A percentile compares a stretch with the other conserved stretches of the same genome.
These are phyloP conservation scores for Saturnispora bothae DNA, from an alignment of 805 yeast species.

Conservation along the genomic window DNA sequence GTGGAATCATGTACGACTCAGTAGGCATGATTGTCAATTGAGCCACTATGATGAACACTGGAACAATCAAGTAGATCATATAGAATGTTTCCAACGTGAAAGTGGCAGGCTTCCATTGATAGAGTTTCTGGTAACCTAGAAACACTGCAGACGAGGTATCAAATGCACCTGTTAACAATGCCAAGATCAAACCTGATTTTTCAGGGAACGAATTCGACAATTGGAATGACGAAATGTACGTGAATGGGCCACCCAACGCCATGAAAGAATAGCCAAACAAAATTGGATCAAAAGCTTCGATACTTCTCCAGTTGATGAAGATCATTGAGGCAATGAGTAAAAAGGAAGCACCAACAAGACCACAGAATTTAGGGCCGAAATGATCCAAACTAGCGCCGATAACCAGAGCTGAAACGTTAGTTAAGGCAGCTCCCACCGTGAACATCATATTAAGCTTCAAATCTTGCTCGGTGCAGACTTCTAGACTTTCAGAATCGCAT, in stretches of 20 bases:
- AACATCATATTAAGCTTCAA: slow-evolving; percentile 48
- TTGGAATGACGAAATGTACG: slow-evolving; percentile 46
- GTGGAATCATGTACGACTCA: slow-evolving; percentile 39
- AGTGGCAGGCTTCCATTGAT: slow-evolving; percentile 23
- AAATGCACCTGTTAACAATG: slow-evolving; percentile 47
- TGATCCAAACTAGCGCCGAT: slow-evolving; percentile 41
- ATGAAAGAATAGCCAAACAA: slow-evolving; percentile 39
- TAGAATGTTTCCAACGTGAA: slow-evolving; percentile 36
- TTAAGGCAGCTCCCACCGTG: slow-evolving; percentile 46
- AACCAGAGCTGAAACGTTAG: slow-evolving; percentile 42
- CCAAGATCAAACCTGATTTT: slow-evolving; percentile 41
- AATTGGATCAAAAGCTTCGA: slow-evolving; percentile 37
- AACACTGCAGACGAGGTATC: slow-evolving; percentile 50
- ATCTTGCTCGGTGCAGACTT: slow-evolving; percentile 46
- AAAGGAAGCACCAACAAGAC: slow-evolving; percentile 39
- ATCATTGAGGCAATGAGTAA: slow-evolving; percentile 35
- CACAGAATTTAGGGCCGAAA: slow-evolving; percentile 45
- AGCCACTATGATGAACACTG: slow-evolving; percentile 36
- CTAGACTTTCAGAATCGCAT: slow-evolving; percentile 25
- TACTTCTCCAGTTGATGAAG: slow-evolving; percentile 31
- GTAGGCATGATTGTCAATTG: slow-evolving; percentile 39
- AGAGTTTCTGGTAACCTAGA: slow-evolving; percentile 35
- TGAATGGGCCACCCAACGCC: slow-evolving; percentile 52
- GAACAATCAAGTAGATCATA: slow-evolving; percentile 38
- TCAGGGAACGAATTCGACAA: slow-evolving; percentile 47